These are phyloP conservation scores for Emmonsiellopsis sp. DNA, from an alignment of 2,329 filamentous ascomycete genomes.

Conservation along the genomic window DNA sequence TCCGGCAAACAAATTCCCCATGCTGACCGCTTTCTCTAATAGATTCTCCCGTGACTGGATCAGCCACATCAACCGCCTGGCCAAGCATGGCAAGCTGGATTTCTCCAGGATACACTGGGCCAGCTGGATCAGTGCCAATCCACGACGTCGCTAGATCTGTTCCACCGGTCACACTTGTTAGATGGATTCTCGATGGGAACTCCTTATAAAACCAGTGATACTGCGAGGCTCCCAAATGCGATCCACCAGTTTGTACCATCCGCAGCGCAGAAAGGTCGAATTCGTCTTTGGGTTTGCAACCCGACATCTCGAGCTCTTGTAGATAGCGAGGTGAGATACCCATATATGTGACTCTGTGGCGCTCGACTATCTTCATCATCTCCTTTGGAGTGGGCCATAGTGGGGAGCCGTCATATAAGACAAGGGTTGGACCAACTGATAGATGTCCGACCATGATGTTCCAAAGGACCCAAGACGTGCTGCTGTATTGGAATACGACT, in stretches of 20 bases:
- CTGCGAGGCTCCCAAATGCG: constrained; percentile 34
- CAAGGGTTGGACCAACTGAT: constrained; percentile 32
- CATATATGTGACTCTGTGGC: constrained; percentile 30
- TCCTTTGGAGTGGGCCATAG: constrained; percentile 31
- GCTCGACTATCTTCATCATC: constrained; percentile 28
- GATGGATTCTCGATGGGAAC: constrained; percentile 29
- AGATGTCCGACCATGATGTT: constrained; percentile 38
- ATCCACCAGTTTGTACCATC: constrained; percentile 39
- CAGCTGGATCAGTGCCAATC: constrained; percentile 33
- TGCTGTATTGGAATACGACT: constrained; percentile 39
- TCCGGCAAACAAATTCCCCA: constrained; percentile 39
- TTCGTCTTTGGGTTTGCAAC: constrained; percentile 25
- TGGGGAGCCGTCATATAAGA: constrained; percentile 38
- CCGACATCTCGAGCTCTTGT: constrained; percentile 32
- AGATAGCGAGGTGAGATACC: constrained; percentile 38
- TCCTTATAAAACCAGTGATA: constrained; percentile 38
- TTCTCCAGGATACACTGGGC: constrained; percentile 36
- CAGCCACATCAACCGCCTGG: constrained; percentile 39
- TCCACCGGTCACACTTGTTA: constrained; percentile 38
- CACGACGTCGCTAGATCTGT: constrained; percentile 39
- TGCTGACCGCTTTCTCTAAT: constrained; percentile 26
- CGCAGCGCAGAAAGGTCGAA: constrained; percentile 31
- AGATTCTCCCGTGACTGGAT: constrained; percentile 28
- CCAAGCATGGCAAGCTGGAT: constrained; percentile 39
- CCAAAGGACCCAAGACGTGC: constrained; percentile 41